Base-by-base conservation (phyloP, 2,329 filamentous ascomycete genomes). In the Apiospora aurea region DNA sequence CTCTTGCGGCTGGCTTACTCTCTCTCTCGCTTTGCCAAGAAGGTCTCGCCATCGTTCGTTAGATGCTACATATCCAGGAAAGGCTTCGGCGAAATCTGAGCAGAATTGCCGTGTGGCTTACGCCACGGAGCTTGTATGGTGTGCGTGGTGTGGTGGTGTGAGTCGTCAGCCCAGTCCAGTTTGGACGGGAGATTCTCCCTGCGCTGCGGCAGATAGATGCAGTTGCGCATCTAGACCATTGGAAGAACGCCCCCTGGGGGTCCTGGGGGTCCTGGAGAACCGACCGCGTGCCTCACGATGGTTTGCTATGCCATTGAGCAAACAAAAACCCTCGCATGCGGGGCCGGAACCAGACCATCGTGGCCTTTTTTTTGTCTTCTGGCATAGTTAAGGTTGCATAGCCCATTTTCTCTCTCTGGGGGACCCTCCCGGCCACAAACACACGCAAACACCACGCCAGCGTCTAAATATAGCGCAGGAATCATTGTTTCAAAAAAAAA, bases 311-410 rank as follows among this genome's bases (percentile, higher is more conserved):
- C 34, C 29, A 64, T 24, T 61, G 8, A 41, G 5, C 34, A 64
- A 41, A 29, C 26, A 29, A 29, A 29, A 29, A 38, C 13, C 51
- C 14, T 61, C 57, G 38, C 57, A 18, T 64, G 57, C 57, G 57
- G 57, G 29, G 57, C 57, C 18, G 29, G 34, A 21, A 61, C 53
- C 51, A 24, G 21, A 38, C 29, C 53, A 61, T 61, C 53, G 29
- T 61, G 53, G 53, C 29, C 21, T n/a, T 49, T 1, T 3, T 18
- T 51, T 49, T 49, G 7, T n/a, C n/a, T n/a, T 47, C n/a, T 16
- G 47, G n/a, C n/a, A 6, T 41, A 21, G n/a, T 64, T 64, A 64
- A 64, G 34, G 57, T 64, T 64, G 34, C 57, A 64, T 64, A 64
- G 29, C 57, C 57, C 57, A 64, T 41, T 64, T 24, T 10, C 53